Evolutionary conservation across 2,329 filamentous ascomycete genomes (phyloP).

Genomic region (Rutstroemia sp.): DNA sequence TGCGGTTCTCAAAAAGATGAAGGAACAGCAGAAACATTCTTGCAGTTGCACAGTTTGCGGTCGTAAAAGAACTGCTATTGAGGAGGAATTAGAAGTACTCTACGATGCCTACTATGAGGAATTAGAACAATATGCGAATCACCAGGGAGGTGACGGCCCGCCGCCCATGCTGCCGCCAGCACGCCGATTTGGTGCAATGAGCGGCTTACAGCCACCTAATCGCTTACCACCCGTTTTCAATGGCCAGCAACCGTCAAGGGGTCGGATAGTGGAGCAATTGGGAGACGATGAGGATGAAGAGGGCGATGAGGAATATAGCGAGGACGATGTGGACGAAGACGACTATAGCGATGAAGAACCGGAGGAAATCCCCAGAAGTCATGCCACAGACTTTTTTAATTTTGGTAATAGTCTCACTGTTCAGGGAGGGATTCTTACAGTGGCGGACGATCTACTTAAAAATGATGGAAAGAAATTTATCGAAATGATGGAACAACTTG

Average conservation of each 20-base stretch:
- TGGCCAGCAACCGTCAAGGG: slow-evolving; percentile 63
- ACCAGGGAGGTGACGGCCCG: slow-evolving; percentile 63
- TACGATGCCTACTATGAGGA: slow-evolving; percentile 99
- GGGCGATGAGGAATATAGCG: slow-evolving; percentile 36
- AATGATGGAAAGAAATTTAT: slow-evolving; percentile 99
- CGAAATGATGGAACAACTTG: slow-evolving; percentile 99
- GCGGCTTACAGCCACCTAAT: slow-evolving; percentile 48
- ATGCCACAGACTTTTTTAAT: slow-evolving; percentile 82
- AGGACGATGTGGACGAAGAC: slow-evolving; percentile 52
- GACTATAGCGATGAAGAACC: slow-evolving; percentile 62
- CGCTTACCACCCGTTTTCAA: slow-evolving; percentile 50
- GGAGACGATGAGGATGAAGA: slow-evolving; percentile 39
- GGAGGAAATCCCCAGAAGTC: slow-evolving; percentile 57
- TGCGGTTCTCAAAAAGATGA: slow-evolving; percentile 97
- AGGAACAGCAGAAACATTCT: slow-evolving; percentile 98
- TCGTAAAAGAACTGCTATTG: slow-evolving; percentile 90
- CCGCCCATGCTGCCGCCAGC: slow-evolving; percentile 62
- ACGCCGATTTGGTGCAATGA: slow-evolving; percentile 52
- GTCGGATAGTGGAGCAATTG: slow-evolving; percentile 63
- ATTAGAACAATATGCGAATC: slow-evolving; percentile 92
- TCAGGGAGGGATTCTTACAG: slow-evolving; percentile 94
- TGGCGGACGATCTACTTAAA: slow-evolving; percentile 95
- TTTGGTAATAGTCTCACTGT: slow-evolving; percentile 97
- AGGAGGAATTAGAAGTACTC: slow-evolving; percentile 93
- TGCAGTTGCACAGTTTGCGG: slow-evolving; percentile 98